Evolutionary conservation across 1,139 yeast species (phyloP).

Genomic region (Arxiozyma slooffiae): DNA sequence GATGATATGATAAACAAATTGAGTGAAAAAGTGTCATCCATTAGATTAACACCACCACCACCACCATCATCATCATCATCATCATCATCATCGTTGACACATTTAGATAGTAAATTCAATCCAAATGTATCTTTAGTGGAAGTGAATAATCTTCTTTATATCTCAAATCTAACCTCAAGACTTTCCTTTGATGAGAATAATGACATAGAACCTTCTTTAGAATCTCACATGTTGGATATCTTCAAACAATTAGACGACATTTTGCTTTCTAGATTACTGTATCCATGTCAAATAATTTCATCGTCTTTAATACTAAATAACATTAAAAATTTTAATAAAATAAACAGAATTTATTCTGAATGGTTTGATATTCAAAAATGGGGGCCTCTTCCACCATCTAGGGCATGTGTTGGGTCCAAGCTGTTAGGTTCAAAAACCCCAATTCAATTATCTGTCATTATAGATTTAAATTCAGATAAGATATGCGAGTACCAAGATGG

Average conservation of each 20-base stretch:
- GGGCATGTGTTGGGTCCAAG: conserved; percentile 67
- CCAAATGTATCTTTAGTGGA: conserved; percentile 8
- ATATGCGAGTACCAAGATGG: not conserved
- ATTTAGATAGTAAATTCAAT: not conserved
- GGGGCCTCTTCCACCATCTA: conserved; percentile 69
- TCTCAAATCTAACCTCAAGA: conserved; percentile 42
- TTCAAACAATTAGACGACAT: conserved; percentile 36
- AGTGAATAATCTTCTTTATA: conserved; percentile 34
- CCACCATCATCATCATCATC: not conserved
- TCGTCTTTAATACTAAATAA: conserved; percentile 51
- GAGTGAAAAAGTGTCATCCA: not conserved
- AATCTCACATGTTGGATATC: conserved; percentile 41
- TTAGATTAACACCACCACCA: not conserved
- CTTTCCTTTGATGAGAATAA: not conserved
- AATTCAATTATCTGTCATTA: conserved; percentile 53
- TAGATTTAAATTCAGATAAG: conserved; percentile 20
- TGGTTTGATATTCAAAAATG: conserved; percentile 36
- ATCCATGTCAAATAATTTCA: conserved; percentile 35
- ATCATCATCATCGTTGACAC: not conserved
- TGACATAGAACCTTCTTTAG: conserved; percentile 25
- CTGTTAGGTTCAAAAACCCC: conserved; percentile 32
- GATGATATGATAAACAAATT: not conserved
- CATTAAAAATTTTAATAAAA: conserved; percentile 51
- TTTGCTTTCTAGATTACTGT: conserved; percentile 28
- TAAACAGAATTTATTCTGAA: conserved; percentile 51